Evolutionary conservation across 2,329 filamentous ascomycete species (phyloP).

Genomic region (Lasiodiplodia sp.): DNA sequence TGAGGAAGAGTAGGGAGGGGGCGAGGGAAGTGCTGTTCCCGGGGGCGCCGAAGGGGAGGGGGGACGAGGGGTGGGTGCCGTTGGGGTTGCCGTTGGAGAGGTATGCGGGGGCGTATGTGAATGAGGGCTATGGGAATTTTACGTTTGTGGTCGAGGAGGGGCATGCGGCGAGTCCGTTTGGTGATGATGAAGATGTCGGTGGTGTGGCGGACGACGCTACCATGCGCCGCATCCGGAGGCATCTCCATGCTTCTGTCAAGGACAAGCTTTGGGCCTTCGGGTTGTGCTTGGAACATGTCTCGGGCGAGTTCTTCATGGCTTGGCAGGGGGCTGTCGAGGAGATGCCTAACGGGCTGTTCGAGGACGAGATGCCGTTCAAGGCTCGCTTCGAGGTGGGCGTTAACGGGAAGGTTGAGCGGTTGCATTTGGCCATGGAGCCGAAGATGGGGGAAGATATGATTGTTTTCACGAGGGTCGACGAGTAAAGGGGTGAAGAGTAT

Average conservation of each 20-base stretch:
- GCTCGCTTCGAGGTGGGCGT: conserved; percentile 13
- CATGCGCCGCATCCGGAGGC: neutral
- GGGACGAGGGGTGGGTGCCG: neutral
- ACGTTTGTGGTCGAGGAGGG: neutral
- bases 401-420: neutral
- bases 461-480: neutral
- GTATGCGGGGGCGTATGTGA: neutral
- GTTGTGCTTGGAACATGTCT: conserved; percentile 14
- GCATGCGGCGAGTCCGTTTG: neutral
- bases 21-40: conserved; percentile 5
- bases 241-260: neutral
- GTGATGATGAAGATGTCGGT: neutral
- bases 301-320: conserved; percentile 26
- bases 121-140: conserved; percentile 17
- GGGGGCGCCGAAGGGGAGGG: neutral
- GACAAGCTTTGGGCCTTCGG: conserved; percentile 9
- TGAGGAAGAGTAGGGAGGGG: neutral
- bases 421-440: conserved; percentile 9
- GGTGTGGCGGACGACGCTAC: neutral
- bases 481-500: neutral
- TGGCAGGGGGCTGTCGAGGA: neutral
- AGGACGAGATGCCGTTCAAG: conserved; percentile 4
- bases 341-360: conserved; percentile 5
- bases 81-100: neutral
- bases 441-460: conserved; percentile 15